phyloP scores from a whole-genome alignment of 2,329 filamentous ascomycete species.

The Trichoderma breve region DNA sequence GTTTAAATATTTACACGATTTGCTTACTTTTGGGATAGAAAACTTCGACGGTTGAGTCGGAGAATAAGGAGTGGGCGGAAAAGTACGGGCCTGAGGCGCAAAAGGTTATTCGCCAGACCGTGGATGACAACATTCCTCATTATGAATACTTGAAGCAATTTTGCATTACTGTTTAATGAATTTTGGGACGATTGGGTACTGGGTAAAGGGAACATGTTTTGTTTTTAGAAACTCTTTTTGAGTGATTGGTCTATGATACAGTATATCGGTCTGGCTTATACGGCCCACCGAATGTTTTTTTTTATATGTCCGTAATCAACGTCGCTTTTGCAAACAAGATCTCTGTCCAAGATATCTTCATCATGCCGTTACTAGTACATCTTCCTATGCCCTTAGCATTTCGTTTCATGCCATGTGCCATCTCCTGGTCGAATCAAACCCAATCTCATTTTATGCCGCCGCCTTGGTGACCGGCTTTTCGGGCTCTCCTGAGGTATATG shows the following conservation, averaged over 20 bases:
- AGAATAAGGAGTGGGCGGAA: slow-evolving; percentile 68
- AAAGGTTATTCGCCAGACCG: slow-evolving; percentile 66
- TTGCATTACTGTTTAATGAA: slow-evolving; percentile 56
- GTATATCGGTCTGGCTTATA: slow-evolving; percentile 1
- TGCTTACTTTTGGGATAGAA: slow-evolving; percentile 45
- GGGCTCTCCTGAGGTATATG: slow-evolving; percentile 14
- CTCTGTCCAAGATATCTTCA: background rate
- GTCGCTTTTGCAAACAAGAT: slow-evolving; percentile 9
- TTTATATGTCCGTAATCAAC: slow-evolving; percentile 4
- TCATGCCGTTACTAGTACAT: slow-evolving; percentile 15
- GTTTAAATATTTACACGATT: background rate
- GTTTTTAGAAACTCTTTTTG: background rate
- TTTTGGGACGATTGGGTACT: background rate
- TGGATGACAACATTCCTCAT: slow-evolving; percentile 68
- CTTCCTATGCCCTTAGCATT: background rate
- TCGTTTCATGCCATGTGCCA: background rate
- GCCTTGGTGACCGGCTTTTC: background rate
- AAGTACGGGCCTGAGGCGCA: slow-evolving; percentile 73
- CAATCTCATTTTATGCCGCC: background rate
- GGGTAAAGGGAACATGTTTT: background rate
- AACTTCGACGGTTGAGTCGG: slow-evolving; percentile 60
- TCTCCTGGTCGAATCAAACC: background rate
- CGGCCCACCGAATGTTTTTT: background rate
- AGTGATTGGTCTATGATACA: slow-evolving; percentile 17
- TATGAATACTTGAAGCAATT: slow-evolving; percentile 84